Percentiles rank a stretch among this genome's conserved stretches.
Evolutionary conservation across 1,284 basidiomycete species (phyloP).

Genomic region (Malassezia sympodialis): DNA sequence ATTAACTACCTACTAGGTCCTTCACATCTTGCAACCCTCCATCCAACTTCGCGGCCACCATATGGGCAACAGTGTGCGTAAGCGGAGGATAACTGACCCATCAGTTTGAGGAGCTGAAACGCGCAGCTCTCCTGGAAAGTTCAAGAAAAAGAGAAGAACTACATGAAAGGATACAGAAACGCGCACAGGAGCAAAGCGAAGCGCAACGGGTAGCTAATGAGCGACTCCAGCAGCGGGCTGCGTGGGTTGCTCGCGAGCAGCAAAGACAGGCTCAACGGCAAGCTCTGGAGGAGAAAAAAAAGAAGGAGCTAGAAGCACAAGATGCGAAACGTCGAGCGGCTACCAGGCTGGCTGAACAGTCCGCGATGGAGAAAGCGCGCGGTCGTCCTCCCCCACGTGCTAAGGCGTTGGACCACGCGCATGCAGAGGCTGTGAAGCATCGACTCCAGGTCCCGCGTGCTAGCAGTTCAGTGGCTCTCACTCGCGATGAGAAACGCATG

Average conservation of each 20-base stretch:
- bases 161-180: neutral
- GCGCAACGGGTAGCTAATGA: neutral
- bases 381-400: neutral
- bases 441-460: slow-evolving; percentile 1
- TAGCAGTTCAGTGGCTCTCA: neutral
- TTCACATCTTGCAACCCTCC: neutral
- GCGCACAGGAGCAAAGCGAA: neutral
- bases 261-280: neutral
- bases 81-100: neutral
- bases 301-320: neutral
- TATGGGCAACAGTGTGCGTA: slow-evolving; percentile 1
- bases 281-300: neutral
- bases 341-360: neutral
- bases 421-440: neutral
- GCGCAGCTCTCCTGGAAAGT: slow-evolving; percentile 3
- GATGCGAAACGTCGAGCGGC: slow-evolving; percentile 2
- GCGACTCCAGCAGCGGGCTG: slow-evolving; percentile 1
- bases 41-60: neutral
- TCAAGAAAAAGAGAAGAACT: slow-evolving; percentile 6
- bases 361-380: neutral
- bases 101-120: slow-evolving; percentile 12
- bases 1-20: neutral
- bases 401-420: slow-evolving; percentile 12
- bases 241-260: slow-evolving; percentile 10
- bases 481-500: slow-evolving; percentile 18